Conservation (phyloP, 1,139 yeast species). For the Suhomyces maxii region DNA sequence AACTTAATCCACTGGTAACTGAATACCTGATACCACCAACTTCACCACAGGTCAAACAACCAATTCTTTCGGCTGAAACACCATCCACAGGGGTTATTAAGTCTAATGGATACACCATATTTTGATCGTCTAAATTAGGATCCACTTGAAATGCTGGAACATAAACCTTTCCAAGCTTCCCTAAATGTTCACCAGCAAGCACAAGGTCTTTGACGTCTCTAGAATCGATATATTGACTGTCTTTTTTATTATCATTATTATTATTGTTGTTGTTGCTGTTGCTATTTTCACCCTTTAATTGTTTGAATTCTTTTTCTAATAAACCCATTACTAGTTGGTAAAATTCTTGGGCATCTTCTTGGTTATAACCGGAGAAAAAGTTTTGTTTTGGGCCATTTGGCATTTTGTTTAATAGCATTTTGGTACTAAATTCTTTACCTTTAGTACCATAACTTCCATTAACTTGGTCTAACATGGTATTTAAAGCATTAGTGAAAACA, state of each 20-base stretch:
- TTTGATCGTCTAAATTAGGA: conserved; percentile 52
- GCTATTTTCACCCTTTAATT: conserved; percentile 14
- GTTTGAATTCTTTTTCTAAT: conserved; percentile 64
- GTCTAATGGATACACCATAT: conserved; percentile 52
- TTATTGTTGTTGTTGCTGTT: too few relatives aligned
- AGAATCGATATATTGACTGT: conserved; percentile 23
- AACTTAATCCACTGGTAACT: conserved; percentile 76
- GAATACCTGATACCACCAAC: conserved; percentile 88
- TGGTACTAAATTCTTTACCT: conserved; percentile 67
- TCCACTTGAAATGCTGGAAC: conserved; percentile 75
- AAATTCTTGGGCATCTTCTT: conserved; percentile 94
- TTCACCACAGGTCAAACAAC: conserved; percentile 87
- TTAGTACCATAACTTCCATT: conserved; percentile 56
- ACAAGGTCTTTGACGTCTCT: conserved; percentile 24
- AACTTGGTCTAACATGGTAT: conserved; percentile 50
- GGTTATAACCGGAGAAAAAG: conserved; percentile 79
- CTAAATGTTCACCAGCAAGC: conserved; percentile 53
- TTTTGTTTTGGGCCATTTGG: conserved; percentile 78
- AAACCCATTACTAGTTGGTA: conserved; percentile 77
- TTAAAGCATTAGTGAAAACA: conserved; percentile 54
- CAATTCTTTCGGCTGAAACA: conserved; percentile 79
- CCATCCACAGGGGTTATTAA: conserved; percentile 90
- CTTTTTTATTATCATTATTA: conserved; percentile 4
- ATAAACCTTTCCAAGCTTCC: conserved; percentile 59
- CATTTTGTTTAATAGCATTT: conserved; percentile 64